Evolutionary conservation across 768 basidiomycete species (phyloP), one percentile per base, ranked within the genome.

Genomic region (Leccinum subtestaceum): DNA sequence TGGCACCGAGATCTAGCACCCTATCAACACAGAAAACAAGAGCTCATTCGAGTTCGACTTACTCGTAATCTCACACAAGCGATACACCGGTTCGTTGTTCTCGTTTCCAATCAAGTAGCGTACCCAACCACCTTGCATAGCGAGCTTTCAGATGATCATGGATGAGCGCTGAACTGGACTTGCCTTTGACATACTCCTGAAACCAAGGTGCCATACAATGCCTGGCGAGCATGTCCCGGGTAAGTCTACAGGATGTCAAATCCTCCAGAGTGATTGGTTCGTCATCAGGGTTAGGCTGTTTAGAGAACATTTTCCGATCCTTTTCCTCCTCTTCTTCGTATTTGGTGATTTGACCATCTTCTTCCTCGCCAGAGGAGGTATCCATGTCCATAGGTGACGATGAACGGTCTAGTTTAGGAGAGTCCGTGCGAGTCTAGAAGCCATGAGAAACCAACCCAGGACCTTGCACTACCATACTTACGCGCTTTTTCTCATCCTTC

Each of bases 351-450:
- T 89, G 87, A 0, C 90, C 91, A 62, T 92, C 89, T 57, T 82
- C 83, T 55, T 89, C 93, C 49, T 91, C 89, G 31, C 77, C 80
- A 11, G 87, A 85, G n/a, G 88, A 89, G 27, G 87, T 88, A 50
- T 91, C 91, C 83, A 91, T 92, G 66, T 90, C 89, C 81, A 87
- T 89, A 1, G 90, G 87, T 21, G 91, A 92, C 1, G 89, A 86
- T 2, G 88, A 88, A 25, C 86, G 82, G 51, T 89, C 87, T 19
- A 84, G 83, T 67, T 84, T 84, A 4, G 87, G 86, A 12, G 87
- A 86, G 63, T 78, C 74, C 51, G 70, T 73, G 65, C 75, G 72
- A 70, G 77, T 79, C 83, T 87, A 62, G 40, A 48, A 21, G 25
- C 54, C 23, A 54, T 63, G 64, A 60, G 57, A 50, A 51, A 63